Base-by-base conservation (phyloP, 257 asterid genomes). In the Solanum stenotomum region DNA sequence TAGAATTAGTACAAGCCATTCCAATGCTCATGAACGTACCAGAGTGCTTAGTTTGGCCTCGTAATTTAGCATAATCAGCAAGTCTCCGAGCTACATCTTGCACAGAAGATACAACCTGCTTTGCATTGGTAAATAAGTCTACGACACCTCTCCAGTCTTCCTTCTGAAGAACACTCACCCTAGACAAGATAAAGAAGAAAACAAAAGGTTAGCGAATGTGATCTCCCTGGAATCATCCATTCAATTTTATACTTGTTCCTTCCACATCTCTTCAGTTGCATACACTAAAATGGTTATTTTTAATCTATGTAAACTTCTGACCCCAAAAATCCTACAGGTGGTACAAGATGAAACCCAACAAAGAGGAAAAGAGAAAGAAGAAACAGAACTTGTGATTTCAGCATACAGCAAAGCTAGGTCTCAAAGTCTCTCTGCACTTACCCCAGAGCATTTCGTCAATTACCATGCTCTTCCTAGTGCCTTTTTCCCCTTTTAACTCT, bases 141-240 rank as follows among this genome's bases (percentile, higher is more conserved):
- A 93, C 89, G n/a, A 95, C 90, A 84, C 98, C 94, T 93, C 91
- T 96, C 99, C 98, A 94, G 86, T 96, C 99, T 92, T 94, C 99
- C 93, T 91, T 94, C 87, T 91, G 94, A 31, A 96, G 89, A 49
- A 93, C 91, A 87, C 90, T 92, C 56, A 86, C 93, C 99, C 99
- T 97, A 94, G 65, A 68, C 89, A 90, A 72, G 46, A 86, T 16
- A 49, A 78, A 87, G 74, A 65, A 65, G 68, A 34, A 65, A 65
- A 22, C 25, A 33, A 82, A 82, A 46, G 44, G 40, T 82, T 49
- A 82, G 70, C 16, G 98, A 94, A 16, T 93, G 14, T 77, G 61
- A 77, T 77, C 84, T n/a, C 35, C 11, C 83, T 37, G 34, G 1
- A 40, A 77, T 37, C 23, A 77, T 38, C 23, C 44, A 77, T 23